Conservation (phyloP, 441 rosid species). For the Pelargonium myrrhifolium region DNA sequence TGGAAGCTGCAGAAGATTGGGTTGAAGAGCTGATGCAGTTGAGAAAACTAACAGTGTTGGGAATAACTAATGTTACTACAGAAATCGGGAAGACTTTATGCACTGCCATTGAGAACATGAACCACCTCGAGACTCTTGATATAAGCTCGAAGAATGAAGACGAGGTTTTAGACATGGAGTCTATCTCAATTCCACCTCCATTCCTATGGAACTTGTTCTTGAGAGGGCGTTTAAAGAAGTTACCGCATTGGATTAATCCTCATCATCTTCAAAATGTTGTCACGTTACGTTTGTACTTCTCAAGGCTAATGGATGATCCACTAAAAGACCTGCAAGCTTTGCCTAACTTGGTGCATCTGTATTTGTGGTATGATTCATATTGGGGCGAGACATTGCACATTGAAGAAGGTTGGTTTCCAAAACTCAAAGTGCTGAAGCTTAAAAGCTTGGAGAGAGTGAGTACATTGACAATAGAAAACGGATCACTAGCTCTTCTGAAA, state of each 20-base stretch:
- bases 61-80: conserved; percentile 2
- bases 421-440: background rate
- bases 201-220: conserved; percentile 2
- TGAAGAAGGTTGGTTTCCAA: conserved; percentile 3
- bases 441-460: background rate
- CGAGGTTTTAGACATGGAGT: conserved; percentile 6
- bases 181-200: conserved; percentile 9
- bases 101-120: conserved; percentile 2
- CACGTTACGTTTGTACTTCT: background rate
- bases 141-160: conserved; percentile 2
- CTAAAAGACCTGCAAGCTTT: conserved; percentile 3
- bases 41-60: conserved; percentile 9
- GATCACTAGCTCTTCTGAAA: background rate
- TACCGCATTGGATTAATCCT: conserved; percentile 6
- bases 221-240: background rate
- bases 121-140: background rate
- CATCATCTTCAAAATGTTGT: background rate
- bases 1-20: conserved; percentile 1
- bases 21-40: background rate
- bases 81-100: conserved; percentile 7
- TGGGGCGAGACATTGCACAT: background rate
- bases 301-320: background rate
- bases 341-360: background rate
- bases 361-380: background rate
- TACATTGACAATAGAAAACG: background rate